Evolutionary conservation across 495 filamentous ascomycete genomes (phyloP), one percentile per base, ranked within the genome.

Genomic region (Podospora didyma): DNA sequence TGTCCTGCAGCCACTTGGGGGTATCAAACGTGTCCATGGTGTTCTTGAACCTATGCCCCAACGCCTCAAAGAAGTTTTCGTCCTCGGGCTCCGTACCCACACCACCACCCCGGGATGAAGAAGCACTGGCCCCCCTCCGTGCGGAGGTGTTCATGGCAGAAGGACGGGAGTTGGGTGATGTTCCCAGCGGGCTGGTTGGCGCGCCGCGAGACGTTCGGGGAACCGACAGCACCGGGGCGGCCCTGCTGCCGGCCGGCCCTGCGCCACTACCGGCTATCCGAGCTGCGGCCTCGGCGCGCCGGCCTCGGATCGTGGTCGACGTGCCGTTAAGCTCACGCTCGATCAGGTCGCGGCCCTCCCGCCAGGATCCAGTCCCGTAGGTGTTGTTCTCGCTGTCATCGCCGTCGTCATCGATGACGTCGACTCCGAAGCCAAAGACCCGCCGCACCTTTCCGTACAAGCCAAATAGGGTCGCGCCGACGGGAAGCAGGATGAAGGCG

Each of bases 321-420:
- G 73, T 77, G 46, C 86, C 87, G 49, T 87, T 83, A 17, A 95
- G 67, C 66, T 98, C 94, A 14, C 92, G 84, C 57, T 96, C 90
- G 56, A 98, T 96, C 12, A 98, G 79, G 26, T 91, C 90, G n/a
- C 89, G 81, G 14, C 94, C 94, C 75, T 98, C 94, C 34, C 92
- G 79, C 94, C 94, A 98, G 16, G 86, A 84, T 21, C 88, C 89
- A n/a, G 84, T 82, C 28, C 91, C 91, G 54, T 85, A 88, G 10
- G 80, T 84, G 24, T 79, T 73, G 5, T 75, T 75, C 48, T 80
- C 80, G 37, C 85, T 86, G 34, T 83, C 86, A 35, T 85, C 78
- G 50, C 88, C 85, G 31, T 88, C 85, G n/a, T 89, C 86, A 23
- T 90, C 87, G 41, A 89, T 85, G 39, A 93, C 83, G 11, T 87